Conservation (phyloP, 1,139 yeast genomes). For the Eremothecium cymbalariae region DNA sequence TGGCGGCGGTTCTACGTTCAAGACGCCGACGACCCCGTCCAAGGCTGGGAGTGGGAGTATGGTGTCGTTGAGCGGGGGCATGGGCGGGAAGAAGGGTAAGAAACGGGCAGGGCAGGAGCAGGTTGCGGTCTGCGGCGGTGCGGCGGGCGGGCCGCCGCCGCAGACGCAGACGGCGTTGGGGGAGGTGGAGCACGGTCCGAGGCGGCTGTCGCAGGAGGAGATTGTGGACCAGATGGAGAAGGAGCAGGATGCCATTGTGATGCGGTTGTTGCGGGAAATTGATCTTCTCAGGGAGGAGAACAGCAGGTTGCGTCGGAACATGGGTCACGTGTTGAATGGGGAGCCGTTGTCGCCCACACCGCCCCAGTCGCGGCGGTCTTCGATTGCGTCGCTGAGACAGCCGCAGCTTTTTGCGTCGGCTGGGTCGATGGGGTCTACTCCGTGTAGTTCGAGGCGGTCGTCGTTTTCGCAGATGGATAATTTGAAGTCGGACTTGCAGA, state of each 20-base stretch:
- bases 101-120: slow-evolving; percentile 1
- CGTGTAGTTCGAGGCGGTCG: slow-evolving; percentile 9
- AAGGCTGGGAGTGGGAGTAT: not conserved
- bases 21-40: slow-evolving; percentile 5
- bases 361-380: slow-evolving; percentile 8
- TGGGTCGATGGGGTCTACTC: slow-evolving; percentile 9
- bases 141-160: not conserved
- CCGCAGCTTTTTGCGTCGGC: slow-evolving; percentile 7
- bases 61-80: not conserved
- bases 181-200: slow-evolving; percentile 1
- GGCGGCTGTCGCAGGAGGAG: slow-evolving; percentile 35
- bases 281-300: slow-evolving; percentile 46
- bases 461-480: slow-evolving; percentile 13
- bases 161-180: not conserved
- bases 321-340: slow-evolving; percentile 11
- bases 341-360: slow-evolving; percentile 7
- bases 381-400: slow-evolving; percentile 9
- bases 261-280: slow-evolving; percentile 51
- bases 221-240: slow-evolving; percentile 57
- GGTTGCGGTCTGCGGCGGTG: not conserved
- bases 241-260: slow-evolving; percentile 60
- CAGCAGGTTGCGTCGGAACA: slow-evolving; percentile 16
- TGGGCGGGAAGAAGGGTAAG: not conserved
- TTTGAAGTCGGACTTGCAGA: slow-evolving; percentile 14
- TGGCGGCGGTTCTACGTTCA: not conserved